Evolutionary conservation across 768 basidiomycete genomes (phyloP), one percentile per base, ranked within the genome.

Genomic region (Leccinum sublutescens): DNA sequence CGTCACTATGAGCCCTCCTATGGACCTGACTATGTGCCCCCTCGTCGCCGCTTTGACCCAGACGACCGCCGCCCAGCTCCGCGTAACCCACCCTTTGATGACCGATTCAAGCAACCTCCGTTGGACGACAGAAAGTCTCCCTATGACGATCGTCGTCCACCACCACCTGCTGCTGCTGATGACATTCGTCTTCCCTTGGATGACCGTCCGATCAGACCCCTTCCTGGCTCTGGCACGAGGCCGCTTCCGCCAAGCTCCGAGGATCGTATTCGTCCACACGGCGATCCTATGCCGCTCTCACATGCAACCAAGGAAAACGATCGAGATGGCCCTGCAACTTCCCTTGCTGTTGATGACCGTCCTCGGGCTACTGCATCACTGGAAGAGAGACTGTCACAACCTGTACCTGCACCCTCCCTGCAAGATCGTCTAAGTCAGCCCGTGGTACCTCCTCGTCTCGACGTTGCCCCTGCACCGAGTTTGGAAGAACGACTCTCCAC

Each of bases 1-100:
- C 77, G 82, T 27, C 80, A 81, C 50, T 81, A 79, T 59, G 80
- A 83, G 19, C 74, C 79, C 7, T 72, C 75, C n/a, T 77, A 79
- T 60, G 71, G 71, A 60, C 60, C 65, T 50, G 69, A 74, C 38
- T 71, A 66, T 40, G 70, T 59, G n/a, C 68, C 73, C 45, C 68
- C 70, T 53, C 68, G 73, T 21, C 76, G 76, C 50, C 71, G 69
- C 57, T 72, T 72, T 59, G 71, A 76, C 21, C 40, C 66, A 31
- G 74, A 75, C 48, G 65, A 75, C 15, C 70, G 62, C 43, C 74
- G 67, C 50, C 55, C 59, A 11, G 62, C 66, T 51, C n/a, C 29
- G 5, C 73, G 73, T 11, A 63, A 31, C 47, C 15, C 61, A 0
- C 50, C 64, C 1, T 4, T 53, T 5, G 73, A 74, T 23, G 71